Conservation (phyloP, 2,329 filamentous ascomycete species). For the Tricladium varicosporioides region DNA sequence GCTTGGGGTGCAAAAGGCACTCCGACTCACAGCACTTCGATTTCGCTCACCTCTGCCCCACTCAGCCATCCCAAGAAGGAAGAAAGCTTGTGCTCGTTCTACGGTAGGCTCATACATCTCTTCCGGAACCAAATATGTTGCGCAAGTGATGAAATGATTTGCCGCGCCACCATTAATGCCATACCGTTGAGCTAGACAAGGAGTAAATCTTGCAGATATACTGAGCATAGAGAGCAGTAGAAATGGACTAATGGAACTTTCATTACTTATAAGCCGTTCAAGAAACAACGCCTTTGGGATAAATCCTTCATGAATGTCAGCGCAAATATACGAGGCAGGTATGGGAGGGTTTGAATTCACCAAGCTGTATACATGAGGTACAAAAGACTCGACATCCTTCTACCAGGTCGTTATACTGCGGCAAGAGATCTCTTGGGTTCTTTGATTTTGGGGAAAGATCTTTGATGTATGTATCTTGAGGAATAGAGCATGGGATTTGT, state of each 20-base stretch:
- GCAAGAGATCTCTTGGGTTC: no score
- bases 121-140: conserved; percentile 44
- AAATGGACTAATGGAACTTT: conserved; percentile 49
- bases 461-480: no score
- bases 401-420: conserved; percentile 10
- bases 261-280: conserved; percentile 45
- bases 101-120: conserved; percentile 54
- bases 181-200: conserved; percentile 46
- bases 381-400: conserved; percentile 40
- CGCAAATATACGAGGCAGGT: background rate
- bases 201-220: conserved; percentile 54
- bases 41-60: conserved; percentile 54
- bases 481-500: no score
- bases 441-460: no score
- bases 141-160: conserved; percentile 52
- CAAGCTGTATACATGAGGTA: conserved; percentile 54
- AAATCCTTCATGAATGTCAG: conserved; percentile 40
- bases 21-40: conserved; percentile 48
- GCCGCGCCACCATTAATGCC: conserved; percentile 51
- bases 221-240: conserved; percentile 54
- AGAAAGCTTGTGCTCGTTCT: conserved; percentile 57
- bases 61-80: conserved; percentile 56
- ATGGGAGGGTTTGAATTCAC: background rate
- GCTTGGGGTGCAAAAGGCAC: background rate
- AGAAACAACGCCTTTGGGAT: conserved; percentile 53